These are phyloP conservation scores for Annulohypoxylon nitens DNA, from an alignment of 495 filamentous ascomycete genomes.

Conservation along the genomic window DNA sequence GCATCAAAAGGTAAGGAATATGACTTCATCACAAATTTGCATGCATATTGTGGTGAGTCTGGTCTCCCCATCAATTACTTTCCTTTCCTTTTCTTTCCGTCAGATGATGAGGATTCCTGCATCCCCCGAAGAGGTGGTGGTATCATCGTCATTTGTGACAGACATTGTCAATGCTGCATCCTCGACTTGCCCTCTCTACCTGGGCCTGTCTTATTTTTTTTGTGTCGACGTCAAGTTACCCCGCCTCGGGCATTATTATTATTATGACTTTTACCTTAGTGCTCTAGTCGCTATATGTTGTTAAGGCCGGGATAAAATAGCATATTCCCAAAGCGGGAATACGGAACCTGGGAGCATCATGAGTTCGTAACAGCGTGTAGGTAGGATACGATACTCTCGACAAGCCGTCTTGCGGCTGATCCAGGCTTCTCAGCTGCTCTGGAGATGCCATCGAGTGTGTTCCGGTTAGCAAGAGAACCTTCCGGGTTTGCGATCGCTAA, in stretches of 20 bases:
- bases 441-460: conserved; percentile 32
- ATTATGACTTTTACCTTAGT: conserved; percentile 45
- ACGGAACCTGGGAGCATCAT: conserved; percentile 37
- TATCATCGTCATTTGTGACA: conserved; percentile 49
- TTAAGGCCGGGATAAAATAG: conserved; percentile 41
- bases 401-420: conserved; percentile 47
- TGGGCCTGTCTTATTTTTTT: conserved; percentile 21
- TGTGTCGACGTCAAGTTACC: conserved; percentile 43
- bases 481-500: conserved; percentile 35
- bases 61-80: conserved; percentile 37
- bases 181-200: conserved; percentile 34
- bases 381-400: conserved; percentile 38
- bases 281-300: conserved; percentile 33
- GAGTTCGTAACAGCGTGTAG: conserved; percentile 26
- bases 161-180: conserved; percentile 41
- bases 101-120: conserved; percentile 49
- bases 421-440: conserved; percentile 46
- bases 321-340: conserved; percentile 45
- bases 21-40: conserved; percentile 43
- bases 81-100: conserved; percentile 40
- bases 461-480: conserved; percentile 38
- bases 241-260: conserved; percentile 45
- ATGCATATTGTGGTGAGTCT: conserved; percentile 39
- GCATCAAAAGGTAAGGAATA: conserved; percentile 36
- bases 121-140: conserved; percentile 48